Evolutionary conservation across 306 rosid species (phyloP).

Genomic region (Inga leiocalycina): DNA sequence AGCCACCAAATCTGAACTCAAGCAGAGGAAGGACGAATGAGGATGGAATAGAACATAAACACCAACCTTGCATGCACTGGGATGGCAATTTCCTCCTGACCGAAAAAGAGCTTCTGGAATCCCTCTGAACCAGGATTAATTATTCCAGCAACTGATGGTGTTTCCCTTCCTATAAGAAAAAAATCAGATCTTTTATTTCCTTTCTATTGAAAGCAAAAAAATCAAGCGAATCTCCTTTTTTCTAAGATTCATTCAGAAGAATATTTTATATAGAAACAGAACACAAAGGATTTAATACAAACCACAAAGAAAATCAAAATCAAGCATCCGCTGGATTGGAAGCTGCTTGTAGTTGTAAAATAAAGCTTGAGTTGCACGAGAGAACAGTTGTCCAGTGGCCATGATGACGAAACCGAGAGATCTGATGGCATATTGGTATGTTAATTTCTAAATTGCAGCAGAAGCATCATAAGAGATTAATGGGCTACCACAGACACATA

Average conservation of each 20-base stretch:
- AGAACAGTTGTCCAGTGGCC: conserved; percentile 90
- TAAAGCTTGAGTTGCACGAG: conserved; percentile 79
- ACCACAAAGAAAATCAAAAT: conserved; percentile 95
- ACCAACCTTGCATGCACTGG: conserved; percentile 84
- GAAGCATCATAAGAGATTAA: neutral
- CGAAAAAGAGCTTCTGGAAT: conserved; percentile 92
- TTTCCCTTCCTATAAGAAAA: conserved; percentile 73
- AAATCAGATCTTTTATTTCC: conserved; percentile 24
- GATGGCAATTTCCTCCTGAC: conserved; percentile 89
- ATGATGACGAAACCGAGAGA: conserved; percentile 45
- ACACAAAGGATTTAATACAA: conserved; percentile 30
- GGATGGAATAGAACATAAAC: conserved; percentile 25
- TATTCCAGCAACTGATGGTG: conserved; percentile 93
- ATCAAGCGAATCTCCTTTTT: neutral
- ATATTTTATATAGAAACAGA: neutral
- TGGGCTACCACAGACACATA: neutral
- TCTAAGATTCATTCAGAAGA: neutral
- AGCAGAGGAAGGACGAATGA: conserved; percentile 1
- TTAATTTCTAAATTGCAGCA: conserved; percentile 28
- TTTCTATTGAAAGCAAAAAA: conserved; percentile 5
- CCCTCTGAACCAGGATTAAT: conserved; percentile 92
- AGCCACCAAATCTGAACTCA: conserved; percentile 22
- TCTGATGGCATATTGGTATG: conserved; percentile 41
- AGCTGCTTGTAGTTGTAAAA: conserved; percentile 92
- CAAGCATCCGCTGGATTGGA: conserved; percentile 94